These are phyloP conservation scores for Didymella pomorum DNA, from an alignment of 2,329 filamentous ascomycete species.

Conservation along the genomic window DNA sequence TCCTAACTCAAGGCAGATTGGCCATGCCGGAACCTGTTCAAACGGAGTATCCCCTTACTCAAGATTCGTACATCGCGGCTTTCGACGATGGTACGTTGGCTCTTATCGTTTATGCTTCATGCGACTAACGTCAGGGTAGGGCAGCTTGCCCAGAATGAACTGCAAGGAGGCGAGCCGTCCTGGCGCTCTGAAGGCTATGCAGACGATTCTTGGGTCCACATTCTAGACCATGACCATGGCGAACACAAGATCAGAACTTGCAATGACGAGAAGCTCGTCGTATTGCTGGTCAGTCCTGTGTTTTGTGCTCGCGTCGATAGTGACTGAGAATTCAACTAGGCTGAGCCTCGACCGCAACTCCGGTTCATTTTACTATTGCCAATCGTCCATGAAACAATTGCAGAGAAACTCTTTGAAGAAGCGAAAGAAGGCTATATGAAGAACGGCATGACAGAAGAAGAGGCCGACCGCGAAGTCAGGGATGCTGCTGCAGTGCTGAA, in stretches of 20 bases:
- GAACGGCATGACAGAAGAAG: neutral
- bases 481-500: neutral
- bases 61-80: slow-evolving; percentile 16
- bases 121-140: neutral
- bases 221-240: slow-evolving; percentile 17
- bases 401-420: slow-evolving; percentile 3
- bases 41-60: slow-evolving; percentile 16
- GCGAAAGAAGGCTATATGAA: neutral
- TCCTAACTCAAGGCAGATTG: neutral
- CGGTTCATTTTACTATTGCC: slow-evolving; percentile 17
- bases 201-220: slow-evolving; percentile 1
- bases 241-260: neutral
- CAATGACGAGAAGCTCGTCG: slow-evolving; percentile 14
- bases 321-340: neutral
- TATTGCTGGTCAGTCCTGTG: slow-evolving; percentile 1
- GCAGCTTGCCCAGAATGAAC: slow-evolving; percentile 15
- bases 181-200: slow-evolving; percentile 22
- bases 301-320: too few relatives aligned
- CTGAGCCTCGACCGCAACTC: slow-evolving; percentile 11
- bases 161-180: slow-evolving; percentile 12
- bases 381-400: slow-evolving; percentile 19
- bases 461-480: neutral
- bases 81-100: slow-evolving; percentile 14
- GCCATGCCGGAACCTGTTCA: neutral
- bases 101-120: neutral